Percentiles rank a stretch among this genome's conserved stretches.
Conservation (phyloP, 257 asterid genomes). For the Capsicum pubescens region DNA sequence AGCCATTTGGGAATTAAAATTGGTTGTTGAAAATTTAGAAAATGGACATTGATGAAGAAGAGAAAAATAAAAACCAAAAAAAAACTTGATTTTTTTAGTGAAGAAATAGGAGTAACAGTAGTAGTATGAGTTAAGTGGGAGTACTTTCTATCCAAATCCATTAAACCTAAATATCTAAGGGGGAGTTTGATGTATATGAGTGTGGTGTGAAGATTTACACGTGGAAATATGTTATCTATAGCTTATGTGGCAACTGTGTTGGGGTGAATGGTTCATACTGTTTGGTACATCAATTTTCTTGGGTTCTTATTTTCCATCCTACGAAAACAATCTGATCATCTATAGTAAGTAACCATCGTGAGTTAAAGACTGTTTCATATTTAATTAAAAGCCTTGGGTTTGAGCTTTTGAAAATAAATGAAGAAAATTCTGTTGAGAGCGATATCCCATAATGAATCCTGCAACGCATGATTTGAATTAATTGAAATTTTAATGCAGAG, state of each 20-base stretch:
- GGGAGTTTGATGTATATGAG: slow-evolving; percentile 28
- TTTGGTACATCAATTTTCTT: background rate
- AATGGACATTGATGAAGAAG: slow-evolving; percentile 6
- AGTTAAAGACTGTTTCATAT: too few species aligned
- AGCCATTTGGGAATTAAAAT: slow-evolving; percentile 53
- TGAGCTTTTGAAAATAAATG: too few species aligned
- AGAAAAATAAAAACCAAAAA: background rate
- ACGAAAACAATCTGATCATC: slow-evolving; percentile 12
- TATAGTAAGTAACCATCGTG: background rate
- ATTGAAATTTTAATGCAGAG: too few species aligned
- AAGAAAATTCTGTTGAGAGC: too few species aligned
- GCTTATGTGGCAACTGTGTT: slow-evolving; percentile 21
- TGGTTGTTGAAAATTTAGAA: slow-evolving; percentile 1
- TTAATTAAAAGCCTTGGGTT: too few species aligned
- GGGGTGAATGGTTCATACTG: slow-evolving; percentile 12
- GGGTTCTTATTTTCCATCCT: background rate
- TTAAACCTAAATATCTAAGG: slow-evolving; percentile 21
- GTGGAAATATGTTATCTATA: slow-evolving; percentile 58
- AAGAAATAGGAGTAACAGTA: background rate
- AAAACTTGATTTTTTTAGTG: background rate
- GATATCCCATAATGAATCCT: too few species aligned
- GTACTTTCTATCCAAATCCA: slow-evolving; percentile 11
- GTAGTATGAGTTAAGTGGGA: background rate
- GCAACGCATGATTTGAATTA: too few species aligned
- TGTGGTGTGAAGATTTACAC: slow-evolving; percentile 65